These are phyloP conservation scores for Fusarium mundagurra DNA, from an alignment of 2,329 filamentous ascomycete species.

Conservation along the genomic window DNA sequence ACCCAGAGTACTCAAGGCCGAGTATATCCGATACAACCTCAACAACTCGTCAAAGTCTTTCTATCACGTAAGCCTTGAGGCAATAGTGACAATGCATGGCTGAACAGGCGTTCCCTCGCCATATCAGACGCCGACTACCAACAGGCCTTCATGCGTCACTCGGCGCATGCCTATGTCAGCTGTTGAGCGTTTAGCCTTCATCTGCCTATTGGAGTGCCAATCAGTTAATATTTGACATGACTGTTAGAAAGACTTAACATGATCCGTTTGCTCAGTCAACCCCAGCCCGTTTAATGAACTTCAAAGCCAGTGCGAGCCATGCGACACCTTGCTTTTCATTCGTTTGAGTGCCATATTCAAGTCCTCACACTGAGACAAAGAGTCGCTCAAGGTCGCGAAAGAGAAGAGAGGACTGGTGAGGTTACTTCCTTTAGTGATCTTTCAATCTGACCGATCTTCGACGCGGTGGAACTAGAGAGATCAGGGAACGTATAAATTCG, in stretches of 20 bases:
- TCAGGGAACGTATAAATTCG: no score
- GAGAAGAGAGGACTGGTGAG: not conserved
- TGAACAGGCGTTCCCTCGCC: accelerated
- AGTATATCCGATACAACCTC: not conserved
- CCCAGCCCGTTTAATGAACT: accelerated
- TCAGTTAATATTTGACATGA: not conserved
- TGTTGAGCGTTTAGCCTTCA: not conserved
- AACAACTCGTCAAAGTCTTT: not conserved
- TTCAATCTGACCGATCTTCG: accelerated
- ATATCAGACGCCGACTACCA: not conserved
- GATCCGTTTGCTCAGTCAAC: no score
- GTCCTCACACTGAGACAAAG: not conserved
- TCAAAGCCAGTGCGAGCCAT: not conserved
- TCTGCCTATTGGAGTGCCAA: not conserved
- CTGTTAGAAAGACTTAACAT: not conserved
- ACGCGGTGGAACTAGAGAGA: no score
- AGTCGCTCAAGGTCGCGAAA: not conserved
- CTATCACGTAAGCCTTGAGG: no score
- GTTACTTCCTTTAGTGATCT: not conserved
- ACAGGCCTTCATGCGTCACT: not conserved
- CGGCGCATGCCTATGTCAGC: no score
- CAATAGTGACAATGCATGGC: accelerated
- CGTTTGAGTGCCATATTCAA: not conserved
- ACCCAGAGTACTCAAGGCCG: not conserved
- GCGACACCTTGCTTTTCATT: not conserved